phyloP scores from a whole-genome alignment of 345 rosid species.

The Anacardium occidentale region DNA sequence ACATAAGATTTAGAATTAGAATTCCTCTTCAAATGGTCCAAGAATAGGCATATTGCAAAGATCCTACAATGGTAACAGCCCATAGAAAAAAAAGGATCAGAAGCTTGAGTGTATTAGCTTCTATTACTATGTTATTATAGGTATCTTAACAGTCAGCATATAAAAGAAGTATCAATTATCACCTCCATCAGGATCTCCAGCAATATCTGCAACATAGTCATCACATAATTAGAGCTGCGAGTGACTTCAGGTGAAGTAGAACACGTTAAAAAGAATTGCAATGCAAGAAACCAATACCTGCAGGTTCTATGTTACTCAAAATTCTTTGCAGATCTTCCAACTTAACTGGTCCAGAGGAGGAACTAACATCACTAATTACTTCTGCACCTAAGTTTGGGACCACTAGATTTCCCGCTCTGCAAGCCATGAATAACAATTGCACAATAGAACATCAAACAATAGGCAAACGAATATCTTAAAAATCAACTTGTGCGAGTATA shows the following conservation, averaged over 20 bases:
- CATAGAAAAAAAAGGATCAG: not conserved
- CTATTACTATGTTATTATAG: not conserved
- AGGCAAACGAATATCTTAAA: constrained; percentile 7
- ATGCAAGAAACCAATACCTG: constrained; percentile 39
- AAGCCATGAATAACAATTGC: constrained; percentile 5
- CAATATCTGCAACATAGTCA: constrained; percentile 44
- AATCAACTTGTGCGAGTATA: not conserved
- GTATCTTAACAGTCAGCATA: not conserved
- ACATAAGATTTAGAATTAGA: too few species aligned
- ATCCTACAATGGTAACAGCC: not conserved
- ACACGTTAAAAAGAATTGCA: not conserved
- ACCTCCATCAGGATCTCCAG: constrained; percentile 85
- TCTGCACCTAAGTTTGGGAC: constrained; percentile 62
- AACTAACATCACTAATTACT: constrained; percentile 62
- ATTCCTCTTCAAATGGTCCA: too few species aligned
- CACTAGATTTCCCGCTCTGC: constrained; percentile 79
- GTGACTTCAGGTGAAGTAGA: constrained; percentile 9
- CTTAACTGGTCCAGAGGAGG: constrained; percentile 86
- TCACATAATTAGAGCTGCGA: constrained; percentile 23
- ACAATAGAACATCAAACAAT: constrained; percentile 5
- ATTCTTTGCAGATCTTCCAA: constrained; percentile 90
- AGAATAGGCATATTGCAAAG: too few species aligned
- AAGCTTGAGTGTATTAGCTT: not conserved
- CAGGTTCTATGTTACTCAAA: constrained; percentile 72
- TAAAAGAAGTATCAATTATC: constrained; percentile 7